Evolutionary conservation across 1,284 basidiomycete species (phyloP).

Genomic region (Tilletia setariae): DNA sequence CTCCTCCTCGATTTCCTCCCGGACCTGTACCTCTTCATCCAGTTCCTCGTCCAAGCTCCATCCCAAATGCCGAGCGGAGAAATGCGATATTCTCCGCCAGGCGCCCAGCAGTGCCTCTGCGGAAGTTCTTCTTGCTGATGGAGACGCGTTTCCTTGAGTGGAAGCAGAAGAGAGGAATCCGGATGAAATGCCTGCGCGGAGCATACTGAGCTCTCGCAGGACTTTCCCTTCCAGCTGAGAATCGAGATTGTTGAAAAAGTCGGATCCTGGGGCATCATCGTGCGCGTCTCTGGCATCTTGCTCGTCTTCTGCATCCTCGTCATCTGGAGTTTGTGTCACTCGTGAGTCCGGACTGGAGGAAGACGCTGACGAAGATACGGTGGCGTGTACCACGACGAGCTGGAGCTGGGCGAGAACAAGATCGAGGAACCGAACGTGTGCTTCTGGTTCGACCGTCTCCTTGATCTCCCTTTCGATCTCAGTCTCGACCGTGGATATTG

Average conservation of each 20-base stretch:
- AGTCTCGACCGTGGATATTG: not conserved
- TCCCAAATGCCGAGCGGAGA: not conserved
- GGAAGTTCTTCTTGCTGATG: too few relatives aligned
- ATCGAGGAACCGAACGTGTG: not conserved
- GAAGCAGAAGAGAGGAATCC: not conserved
- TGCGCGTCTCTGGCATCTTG: not conserved
- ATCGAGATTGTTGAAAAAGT: slow-evolving; percentile 5
- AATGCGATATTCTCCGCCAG: not conserved
- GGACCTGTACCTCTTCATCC: not conserved
- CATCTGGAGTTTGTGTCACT: too few relatives aligned
- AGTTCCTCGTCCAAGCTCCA: slow-evolving; percentile 1
- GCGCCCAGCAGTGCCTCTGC: not conserved
- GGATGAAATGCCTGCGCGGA: not conserved
- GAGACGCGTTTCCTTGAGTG: too few relatives aligned
- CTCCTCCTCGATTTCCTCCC: slow-evolving; percentile 4
- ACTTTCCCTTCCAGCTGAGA: not conserved
- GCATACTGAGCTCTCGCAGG: not conserved
- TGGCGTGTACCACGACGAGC: not conserved
- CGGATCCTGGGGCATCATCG: not conserved
- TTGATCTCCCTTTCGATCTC: not conserved
- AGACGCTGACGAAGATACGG: not conserved
- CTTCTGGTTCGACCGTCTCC: not conserved
- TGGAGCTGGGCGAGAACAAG: not conserved
- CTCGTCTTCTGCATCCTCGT: not conserved
- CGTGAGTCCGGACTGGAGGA: not conserved